Conservation (phyloP, 2,329 filamentous ascomycete genomes). For the Diaporthe longicolla region DNA sequence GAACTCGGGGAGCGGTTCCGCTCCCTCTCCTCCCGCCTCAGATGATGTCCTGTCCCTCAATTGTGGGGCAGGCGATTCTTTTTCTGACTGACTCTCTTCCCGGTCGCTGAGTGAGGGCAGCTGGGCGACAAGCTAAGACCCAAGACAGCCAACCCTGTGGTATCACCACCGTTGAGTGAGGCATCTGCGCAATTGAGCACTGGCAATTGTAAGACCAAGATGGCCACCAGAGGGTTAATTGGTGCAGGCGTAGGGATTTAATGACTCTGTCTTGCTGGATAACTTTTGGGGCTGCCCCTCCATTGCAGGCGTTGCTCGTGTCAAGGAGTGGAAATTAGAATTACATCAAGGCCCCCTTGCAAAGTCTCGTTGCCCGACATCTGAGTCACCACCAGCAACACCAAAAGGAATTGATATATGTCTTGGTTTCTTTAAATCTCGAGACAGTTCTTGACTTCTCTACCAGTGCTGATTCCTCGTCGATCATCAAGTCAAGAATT, state of each 20-base stretch:
- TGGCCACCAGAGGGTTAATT: not conserved
- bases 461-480: not conserved
- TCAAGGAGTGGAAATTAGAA: conserved; percentile 28
- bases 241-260: not conserved
- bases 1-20: conserved; percentile 16
- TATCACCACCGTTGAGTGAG: not conserved
- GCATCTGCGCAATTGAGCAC: conserved; percentile 1
- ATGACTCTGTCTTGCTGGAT: conserved; percentile 12
- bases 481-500: not conserved
- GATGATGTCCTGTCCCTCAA: conserved; percentile 9
- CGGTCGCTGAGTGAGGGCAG: not conserved
- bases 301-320: conserved; percentile 3
- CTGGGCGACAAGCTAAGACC: not conserved
- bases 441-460: not conserved
- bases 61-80: not conserved
- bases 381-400: conserved; percentile 39
- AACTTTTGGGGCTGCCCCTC: conserved; percentile 10
- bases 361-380: conserved; percentile 11
- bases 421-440: conserved; percentile 18
- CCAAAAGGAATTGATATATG: not conserved
- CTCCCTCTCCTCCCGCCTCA: not conserved
- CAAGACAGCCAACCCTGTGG: not conserved
- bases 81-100: not conserved
- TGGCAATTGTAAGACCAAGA: not conserved
- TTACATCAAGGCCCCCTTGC: conserved; percentile 24